phyloP scores from a whole-genome alignment of 139 green algal species.

The Eudorina sp. region DNA sequence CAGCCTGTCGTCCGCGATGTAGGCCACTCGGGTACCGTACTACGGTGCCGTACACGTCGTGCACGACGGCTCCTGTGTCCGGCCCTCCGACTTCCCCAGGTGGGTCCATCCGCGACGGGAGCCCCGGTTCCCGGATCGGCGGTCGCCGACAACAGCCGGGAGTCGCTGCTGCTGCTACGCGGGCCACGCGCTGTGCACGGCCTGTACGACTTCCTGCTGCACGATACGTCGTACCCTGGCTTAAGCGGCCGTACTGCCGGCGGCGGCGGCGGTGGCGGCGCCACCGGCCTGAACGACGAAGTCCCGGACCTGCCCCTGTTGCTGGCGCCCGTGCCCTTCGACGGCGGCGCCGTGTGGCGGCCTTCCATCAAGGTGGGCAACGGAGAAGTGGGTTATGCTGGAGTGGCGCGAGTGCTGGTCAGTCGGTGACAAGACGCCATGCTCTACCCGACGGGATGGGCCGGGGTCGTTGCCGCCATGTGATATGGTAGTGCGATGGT shows the following conservation, averaged over 20 bases:
- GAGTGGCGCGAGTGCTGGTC: too few species aligned
- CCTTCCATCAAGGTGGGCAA: conserved; percentile 44
- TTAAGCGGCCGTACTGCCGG: too few species aligned
- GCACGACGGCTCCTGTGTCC: too few species aligned
- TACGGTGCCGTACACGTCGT: too few species aligned
- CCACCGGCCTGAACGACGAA: neutral
- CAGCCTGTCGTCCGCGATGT: too few species aligned
- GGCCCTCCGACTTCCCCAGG: too few species aligned
- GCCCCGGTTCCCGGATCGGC: neutral
- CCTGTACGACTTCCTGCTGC: conserved; percentile 75
- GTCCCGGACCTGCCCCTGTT: conserved; percentile 71
- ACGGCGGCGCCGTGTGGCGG: conserved; percentile 53
- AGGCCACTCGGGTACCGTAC: too few species aligned
- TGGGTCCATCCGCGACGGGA: neutral
- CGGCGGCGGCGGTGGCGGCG: neutral
- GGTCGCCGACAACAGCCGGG: conserved; percentile 56
- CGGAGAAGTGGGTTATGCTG: too few species aligned
- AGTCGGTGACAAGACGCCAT: too few species aligned
- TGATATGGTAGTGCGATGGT: too few species aligned
- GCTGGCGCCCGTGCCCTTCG: conserved; percentile 71
- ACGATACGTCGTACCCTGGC: conserved; percentile 46
- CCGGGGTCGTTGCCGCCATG: too few species aligned
- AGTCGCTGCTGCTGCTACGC: conserved; percentile 72
- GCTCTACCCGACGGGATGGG: too few species aligned
- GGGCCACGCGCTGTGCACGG: conserved; percentile 65